Conservation (phyloP, 805 yeast genomes). For the Ogataea thermomethanolica region DNA sequence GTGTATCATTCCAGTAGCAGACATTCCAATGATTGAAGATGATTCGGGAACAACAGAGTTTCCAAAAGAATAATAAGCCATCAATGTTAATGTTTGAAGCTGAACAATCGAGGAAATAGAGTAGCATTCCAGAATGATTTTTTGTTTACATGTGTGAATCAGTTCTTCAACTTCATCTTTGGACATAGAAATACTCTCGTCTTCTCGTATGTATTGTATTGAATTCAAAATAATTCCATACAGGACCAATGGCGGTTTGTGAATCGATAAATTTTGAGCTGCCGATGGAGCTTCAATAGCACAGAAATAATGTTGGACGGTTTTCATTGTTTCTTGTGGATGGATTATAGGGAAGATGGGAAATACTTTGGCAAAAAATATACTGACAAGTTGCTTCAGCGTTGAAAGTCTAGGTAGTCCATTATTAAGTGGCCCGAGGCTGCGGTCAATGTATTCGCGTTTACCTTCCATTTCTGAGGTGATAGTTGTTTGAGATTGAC, state of each 20-base stretch:
- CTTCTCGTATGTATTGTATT: conserved; percentile 11
- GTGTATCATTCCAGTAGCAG: conserved; percentile 25
- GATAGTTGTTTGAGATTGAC: not conserved
- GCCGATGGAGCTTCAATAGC: not conserved
- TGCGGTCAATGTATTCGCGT: not conserved
- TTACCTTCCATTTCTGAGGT: not conserved
- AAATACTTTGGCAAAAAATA: not conserved
- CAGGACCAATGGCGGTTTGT: conserved; percentile 12
- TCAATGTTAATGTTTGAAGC: conserved; percentile 23
- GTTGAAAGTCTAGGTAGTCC: not conserved
- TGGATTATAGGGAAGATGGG: not conserved
- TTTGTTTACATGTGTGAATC: conserved; percentile 17
- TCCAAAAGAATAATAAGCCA: conserved; percentile 26
- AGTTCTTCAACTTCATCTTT: conserved; percentile 5
- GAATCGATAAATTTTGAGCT: not conserved
- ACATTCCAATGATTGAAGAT: conserved; percentile 26
- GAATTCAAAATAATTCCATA: conserved; percentile 21
- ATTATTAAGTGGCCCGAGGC: not conserved
- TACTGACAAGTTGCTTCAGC: not conserved
- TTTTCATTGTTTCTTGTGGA: not conserved
- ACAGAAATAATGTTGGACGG: not conserved
- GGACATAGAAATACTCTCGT: not conserved
- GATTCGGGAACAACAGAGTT: conserved; percentile 24
- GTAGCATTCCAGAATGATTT: conserved; percentile 20
- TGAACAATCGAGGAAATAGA: conserved; percentile 24